Evolutionary conservation across 139 green algal species (phyloP), one percentile per base, ranked within the genome.

Genomic region (Edaphochlamys debaryana): DNA sequence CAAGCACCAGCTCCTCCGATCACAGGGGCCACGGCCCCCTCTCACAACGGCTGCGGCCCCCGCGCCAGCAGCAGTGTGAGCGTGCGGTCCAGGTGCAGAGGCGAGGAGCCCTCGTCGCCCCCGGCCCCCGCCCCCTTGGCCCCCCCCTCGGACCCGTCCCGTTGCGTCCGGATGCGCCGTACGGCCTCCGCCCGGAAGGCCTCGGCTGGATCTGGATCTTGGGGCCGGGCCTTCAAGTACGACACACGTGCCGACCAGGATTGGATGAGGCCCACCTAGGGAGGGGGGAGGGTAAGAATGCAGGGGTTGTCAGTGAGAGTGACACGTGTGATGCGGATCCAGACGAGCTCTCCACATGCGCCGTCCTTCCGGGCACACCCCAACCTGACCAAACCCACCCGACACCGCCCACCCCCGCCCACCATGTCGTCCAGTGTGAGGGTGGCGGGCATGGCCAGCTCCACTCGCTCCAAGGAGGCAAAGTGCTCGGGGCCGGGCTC

Each of bases 401-500:
- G 5, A 3, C 22, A 13, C 8, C 60, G 1, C 9, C 37, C 30
- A 13, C 32, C 15, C 20, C 0, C 48, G 13, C 76, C 40, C 41
- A 82, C 76, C 76, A 82, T 62, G 42, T 82, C 25, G 13, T 82
- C 76, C n/a, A 82, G 23, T 1, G 42, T 74, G 13, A 67, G 7
- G 27, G 32, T 8, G 22, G 11, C 6, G 63, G 41, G 62, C 76
- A 82, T 64, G n/a, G 76, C 62, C 62, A 73, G 8, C 42, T 66
- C 42, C 63, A 82, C 11, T 0, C 62, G 63, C 62, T 17, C 23
- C 32, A 38, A 27, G 32, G 52, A 29, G 11, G 27, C 76, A 63
- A 82, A 82, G 76, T 82, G 60, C 41, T 82, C 0, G 0, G 76
- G 76, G 2, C 63, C 76, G 8, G 76, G 76, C 45, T 82, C 63